Evolutionary conservation across 139 green algal species (phyloP).

Genomic region (Haematococcus sp.): DNA sequence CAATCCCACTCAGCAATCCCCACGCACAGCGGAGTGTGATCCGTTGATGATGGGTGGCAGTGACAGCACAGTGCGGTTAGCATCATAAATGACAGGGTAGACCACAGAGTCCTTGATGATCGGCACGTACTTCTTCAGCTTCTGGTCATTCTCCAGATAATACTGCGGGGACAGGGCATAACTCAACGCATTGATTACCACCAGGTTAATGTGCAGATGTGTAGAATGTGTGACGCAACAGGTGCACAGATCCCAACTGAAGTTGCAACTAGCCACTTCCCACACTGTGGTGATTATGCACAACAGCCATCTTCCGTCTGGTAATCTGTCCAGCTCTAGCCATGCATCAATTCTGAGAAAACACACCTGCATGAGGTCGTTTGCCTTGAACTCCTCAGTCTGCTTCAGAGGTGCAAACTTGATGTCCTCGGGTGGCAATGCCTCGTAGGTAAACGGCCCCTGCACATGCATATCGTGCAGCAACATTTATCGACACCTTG

Average conservation of each 20-base stretch:
- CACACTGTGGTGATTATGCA: too few species aligned
- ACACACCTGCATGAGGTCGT: constrained; percentile 91
- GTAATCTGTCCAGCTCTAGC: too few species aligned
- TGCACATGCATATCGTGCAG: constrained; percentile 38
- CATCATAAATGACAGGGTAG: constrained; percentile 94
- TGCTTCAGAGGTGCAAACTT: constrained; percentile 97
- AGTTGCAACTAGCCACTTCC: too few species aligned
- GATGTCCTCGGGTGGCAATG: constrained; percentile 90
- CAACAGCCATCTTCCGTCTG: too few species aligned
- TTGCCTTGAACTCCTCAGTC: constrained; percentile 77
- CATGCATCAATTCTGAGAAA: too few species aligned
- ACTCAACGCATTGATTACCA: neutral
- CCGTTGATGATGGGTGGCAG: constrained; percentile 99
- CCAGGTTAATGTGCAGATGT: neutral
- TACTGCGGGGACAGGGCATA: constrained; percentile 58
- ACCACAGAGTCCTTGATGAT: constrained; percentile 93
- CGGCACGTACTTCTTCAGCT: constrained; percentile 94
- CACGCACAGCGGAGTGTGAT: constrained; percentile 72
- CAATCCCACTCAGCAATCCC: too few species aligned
- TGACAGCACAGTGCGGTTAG: constrained; percentile 86
- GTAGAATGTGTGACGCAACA: too few species aligned
- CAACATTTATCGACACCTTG: neutral
- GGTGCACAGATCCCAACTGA: too few species aligned
- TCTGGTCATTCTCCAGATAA: constrained; percentile 87
- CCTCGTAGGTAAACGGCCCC: constrained; percentile 97